A percentile compares a stretch with the other conserved stretches of the same genome.
phyloP scores from a whole-genome alignment of 192 early-diverging fungal genomes.

The Backusella sp. region DNA sequence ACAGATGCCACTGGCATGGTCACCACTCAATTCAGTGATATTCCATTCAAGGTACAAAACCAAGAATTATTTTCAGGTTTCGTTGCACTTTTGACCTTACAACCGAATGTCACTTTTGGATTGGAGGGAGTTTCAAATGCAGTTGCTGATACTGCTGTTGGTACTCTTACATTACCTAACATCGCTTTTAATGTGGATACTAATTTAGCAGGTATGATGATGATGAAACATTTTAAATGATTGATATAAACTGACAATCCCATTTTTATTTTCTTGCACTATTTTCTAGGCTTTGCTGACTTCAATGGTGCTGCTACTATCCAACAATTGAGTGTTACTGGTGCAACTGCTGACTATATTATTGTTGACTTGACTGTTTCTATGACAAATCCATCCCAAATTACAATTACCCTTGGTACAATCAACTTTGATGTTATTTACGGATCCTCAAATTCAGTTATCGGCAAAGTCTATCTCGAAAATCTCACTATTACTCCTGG shows the following conservation, averaged over 20 bases:
- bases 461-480: conserved; percentile 45
- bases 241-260: background rate
- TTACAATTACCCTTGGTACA: conserved; percentile 50
- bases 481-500: conserved; percentile 49
- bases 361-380: background rate
- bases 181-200: conserved; percentile 41
- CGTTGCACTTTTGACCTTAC: conserved; percentile 22
- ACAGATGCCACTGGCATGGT: conserved; percentile 23
- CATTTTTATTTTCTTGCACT: background rate
- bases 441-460: conserved; percentile 9
- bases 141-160: conserved; percentile 33
- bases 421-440: conserved; percentile 41
- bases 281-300: conserved; percentile 21
- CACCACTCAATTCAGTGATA: conserved; percentile 20
- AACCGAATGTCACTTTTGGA: conserved; percentile 18
- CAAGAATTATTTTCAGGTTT: conserved; percentile 29
- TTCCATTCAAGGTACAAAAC: conserved; percentile 27
- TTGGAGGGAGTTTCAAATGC: conserved; percentile 29
- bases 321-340: background rate
- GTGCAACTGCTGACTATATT: background rate
- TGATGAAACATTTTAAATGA: background rate
- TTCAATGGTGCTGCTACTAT: conserved; percentile 21
- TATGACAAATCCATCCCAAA: conserved; percentile 46
- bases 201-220: conserved; percentile 24
- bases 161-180: conserved; percentile 34